Evolutionary conservation across 805 yeast species (phyloP).

Genomic region (Barnettozyma pratensis): DNA sequence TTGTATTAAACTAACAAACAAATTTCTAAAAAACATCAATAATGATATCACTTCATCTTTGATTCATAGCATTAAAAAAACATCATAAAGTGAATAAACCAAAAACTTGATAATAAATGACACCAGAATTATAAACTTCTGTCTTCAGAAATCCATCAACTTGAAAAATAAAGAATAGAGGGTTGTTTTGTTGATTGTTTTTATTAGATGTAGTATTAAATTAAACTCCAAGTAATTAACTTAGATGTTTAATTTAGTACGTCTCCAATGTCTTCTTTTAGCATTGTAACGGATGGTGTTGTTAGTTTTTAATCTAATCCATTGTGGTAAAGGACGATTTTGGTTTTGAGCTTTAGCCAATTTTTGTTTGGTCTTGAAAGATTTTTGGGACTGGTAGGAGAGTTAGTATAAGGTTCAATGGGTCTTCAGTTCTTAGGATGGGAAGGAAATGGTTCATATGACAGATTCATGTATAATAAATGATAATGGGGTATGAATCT

Average conservation of each 20-base stretch:
- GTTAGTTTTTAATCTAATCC: conserved; percentile 97
- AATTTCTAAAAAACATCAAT: conserved; percentile 4
- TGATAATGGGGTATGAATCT: too few species aligned
- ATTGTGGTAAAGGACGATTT: conserved; percentile 99
- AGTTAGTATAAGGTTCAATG: conserved; percentile 15
- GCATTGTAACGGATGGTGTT: conserved; percentile 98
- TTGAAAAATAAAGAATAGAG: conserved; percentile 1
- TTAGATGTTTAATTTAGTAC: conserved; percentile 98
- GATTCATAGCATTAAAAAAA: background rate
- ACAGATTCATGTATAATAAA: too few species aligned
- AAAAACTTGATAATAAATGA: background rate
- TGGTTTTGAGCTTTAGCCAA: conserved; percentile 98
- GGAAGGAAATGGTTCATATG: background rate
- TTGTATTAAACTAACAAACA: conserved; percentile 8
- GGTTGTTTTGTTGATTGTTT: conserved; percentile 5
- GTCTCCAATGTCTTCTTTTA: conserved; percentile 99
- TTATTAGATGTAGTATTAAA: conserved; percentile 3
- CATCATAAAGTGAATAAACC: conserved; percentile 1
- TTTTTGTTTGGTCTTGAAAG: conserved; percentile 96
- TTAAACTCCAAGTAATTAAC: conserved; percentile 13
- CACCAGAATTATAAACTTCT: background rate
- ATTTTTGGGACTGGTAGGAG: conserved; percentile 70
- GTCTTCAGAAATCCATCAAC: background rate
- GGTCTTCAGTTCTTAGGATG: background rate
- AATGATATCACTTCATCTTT: conserved; percentile 1